Base-by-base conservation (phyloP, 2,329 filamentous ascomycete species). In the Aurifilum marmelostoma region DNA sequence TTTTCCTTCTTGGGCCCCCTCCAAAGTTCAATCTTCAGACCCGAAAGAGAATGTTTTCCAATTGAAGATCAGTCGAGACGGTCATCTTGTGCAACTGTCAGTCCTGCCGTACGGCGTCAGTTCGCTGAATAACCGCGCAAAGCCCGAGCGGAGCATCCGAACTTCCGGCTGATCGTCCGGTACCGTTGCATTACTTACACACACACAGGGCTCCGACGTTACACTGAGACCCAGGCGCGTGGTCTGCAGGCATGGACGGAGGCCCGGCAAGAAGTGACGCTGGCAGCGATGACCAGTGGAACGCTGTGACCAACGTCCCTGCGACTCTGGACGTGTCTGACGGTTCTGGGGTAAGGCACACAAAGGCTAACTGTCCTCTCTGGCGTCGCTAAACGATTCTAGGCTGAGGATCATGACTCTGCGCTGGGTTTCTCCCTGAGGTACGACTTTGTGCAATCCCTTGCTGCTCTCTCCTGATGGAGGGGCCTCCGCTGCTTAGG, bases 321-420 rank as follows among this genome's bases (percentile, higher is more conserved):
- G 47, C 63, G 34, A 62, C 59, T 12, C 50, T 69, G 21, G 63
- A 69, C 24, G 67, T 69, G 8, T 69, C 67, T 41, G 67, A 69
- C 18, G 61, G 67, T 24, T 68, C 63, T 27, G 67, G 63, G 7
- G 67, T 69, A 24, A 69, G 67, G 47, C 34, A 2, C 12, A 16
- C n/a, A 21, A 29, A 56, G 52, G 18, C 27, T 56, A 8, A n/a
- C 52, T 29, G 52, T 12, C 27, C 52, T 56, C 27, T 56, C 12
- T 56, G 6, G 27, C 32, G 8, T 34, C 32, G 24, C 37, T 27
- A 18, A 24, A n/a, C 52, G 52, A 6, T 27, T 21, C 2, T 29
- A 69, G 67, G 64, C 58, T 47, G 67, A 69, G n/a, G 67, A 69
- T 39, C 64, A 50, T 32, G 67, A 69, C 67, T 69, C 67, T 21